Base-by-base conservation (phyloP, 805 yeast genomes). In the Komagataella pastoris region DNA sequence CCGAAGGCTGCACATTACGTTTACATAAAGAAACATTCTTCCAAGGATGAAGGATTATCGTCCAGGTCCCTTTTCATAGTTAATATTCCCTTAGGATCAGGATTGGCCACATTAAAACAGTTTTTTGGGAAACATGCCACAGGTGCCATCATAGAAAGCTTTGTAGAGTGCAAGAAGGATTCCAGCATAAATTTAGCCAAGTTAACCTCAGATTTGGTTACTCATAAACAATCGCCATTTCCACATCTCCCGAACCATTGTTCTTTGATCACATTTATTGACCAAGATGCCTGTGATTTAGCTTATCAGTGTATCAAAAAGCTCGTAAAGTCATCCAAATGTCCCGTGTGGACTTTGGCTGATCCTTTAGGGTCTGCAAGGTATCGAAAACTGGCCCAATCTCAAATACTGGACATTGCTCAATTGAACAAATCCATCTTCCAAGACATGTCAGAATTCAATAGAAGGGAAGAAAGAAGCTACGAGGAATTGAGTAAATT, bases 251-350 rank as follows among this genome's bases (percentile, higher is more conserved):
- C 52, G 6, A 17, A 21, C 10, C 46, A 51, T 54, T 81, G 90
- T 55, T 91, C 87, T 0, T 69, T 88, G 6, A 73, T 88, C 47
- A 79, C 81, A 24, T 81, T 88, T 61, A 76, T 89, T 6, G 97
- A 88, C 65, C 80, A 80, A 59, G 65, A 83, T 2, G 76, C 87
- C 36, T 69, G 81, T 54, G 73, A 77, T 60, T 67, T 88, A 58
- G 88, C 95, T 1, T 67, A 85, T 48, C 65, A 70, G 44, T 77
- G 82, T 55, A 75, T 89, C 54, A 79, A 79, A 60, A 79, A 80
- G 59, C 60, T 76, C 7, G 62, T 71, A 4, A 51, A 57, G 19
- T 53, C 58, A 10, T 46, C 54, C 7, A 55, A 55, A 12, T 52
- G 55, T 17, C 56, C 56, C 60, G 62, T 51, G 51, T 66, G 70